Percentiles rank a stretch among this genome's conserved stretches.
Evolutionary conservation across 176 grass and related monocot species (phyloP).

Genomic region (Carex littledalei): DNA sequence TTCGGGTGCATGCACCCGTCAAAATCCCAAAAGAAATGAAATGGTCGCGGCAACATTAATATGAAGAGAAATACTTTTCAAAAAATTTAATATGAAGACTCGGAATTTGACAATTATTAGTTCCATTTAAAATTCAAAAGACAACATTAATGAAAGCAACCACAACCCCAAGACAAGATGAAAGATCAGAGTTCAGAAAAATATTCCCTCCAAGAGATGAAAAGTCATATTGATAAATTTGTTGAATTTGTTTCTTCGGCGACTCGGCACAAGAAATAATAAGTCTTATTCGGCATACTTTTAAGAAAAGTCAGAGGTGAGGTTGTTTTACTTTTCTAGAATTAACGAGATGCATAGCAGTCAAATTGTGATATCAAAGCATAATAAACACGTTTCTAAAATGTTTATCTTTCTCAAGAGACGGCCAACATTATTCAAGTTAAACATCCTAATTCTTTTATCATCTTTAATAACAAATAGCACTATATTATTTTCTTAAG

Average conservation of each 20-base stretch:
- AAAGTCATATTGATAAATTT: slow-evolving; percentile 4
- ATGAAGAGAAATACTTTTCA: neutral
- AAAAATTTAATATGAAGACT: neutral
- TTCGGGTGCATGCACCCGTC: too few species aligned
- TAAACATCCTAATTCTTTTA: too few species aligned
- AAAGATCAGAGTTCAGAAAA: neutral
- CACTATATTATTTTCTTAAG: too few species aligned
- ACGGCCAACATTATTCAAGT: too few species aligned
- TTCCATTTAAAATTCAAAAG: neutral
- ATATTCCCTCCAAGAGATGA: neutral
- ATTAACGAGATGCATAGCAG: neutral
- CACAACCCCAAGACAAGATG: neutral
- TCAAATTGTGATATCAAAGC: neutral
- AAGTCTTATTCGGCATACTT: neutral
- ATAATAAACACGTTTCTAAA: neutral
- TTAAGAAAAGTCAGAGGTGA: neutral
- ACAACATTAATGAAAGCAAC: neutral
- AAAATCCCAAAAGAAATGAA: neutral
- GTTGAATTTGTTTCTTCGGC: neutral
- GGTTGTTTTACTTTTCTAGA: neutral
- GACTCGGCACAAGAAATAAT: neutral
- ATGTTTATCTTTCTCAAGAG: too few species aligned
- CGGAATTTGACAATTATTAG: neutral
- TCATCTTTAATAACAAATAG: too few species aligned
- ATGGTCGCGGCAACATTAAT: neutral